Base-by-base conservation (phyloP, 768 basidiomycete species). In the Russula sp. region DNA sequence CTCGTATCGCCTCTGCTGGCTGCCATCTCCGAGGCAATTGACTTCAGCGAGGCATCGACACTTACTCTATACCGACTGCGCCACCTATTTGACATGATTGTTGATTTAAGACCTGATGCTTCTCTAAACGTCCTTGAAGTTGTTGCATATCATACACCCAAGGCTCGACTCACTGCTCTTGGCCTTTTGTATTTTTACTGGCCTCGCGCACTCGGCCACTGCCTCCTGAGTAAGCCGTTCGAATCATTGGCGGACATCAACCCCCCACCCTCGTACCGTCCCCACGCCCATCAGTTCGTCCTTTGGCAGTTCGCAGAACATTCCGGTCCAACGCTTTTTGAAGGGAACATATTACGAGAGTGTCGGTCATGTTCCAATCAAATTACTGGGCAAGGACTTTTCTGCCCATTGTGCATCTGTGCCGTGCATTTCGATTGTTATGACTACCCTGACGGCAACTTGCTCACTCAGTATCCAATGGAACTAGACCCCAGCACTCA, bases 401-500 rank as follows among this genome's bases (percentile, higher is more conserved):
- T 85, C 11, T 93, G 91, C 69, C 80, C 86, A 0, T 79, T 86
- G 54, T 91, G 91, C 73, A 77, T 81, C 71, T 87, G 84, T 62
- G 74, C 78, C 1, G 82, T 89, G 7, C 91, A 94, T 72, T 83
- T 90, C 62, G 84, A 86, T 66, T 94, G 91, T 75, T 91, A 90
- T 68, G 84, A 89, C 67, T 78, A 84, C 63, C 82, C 84, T 6
- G 81, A 82, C 54, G 89, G 88, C 31, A 85, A 80, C 66, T 77
- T 81, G 61, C 72, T 84, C 61, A 71, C 79, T 6, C 79, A 86
- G 65, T 88, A 88, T 66, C 70, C 76, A 20, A 72, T 78, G 65
- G 68, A 73, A 18, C 68, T 77, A 13, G 83, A 84, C 66, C 66
- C 71, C 34, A 73, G 77, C 62, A 75, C 80, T 6, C 83, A 82